A percentile compares a stretch with the other conserved stretches of the same genome.
Conservation (phyloP, 805 yeast species). For the Candida pini region DNA sequence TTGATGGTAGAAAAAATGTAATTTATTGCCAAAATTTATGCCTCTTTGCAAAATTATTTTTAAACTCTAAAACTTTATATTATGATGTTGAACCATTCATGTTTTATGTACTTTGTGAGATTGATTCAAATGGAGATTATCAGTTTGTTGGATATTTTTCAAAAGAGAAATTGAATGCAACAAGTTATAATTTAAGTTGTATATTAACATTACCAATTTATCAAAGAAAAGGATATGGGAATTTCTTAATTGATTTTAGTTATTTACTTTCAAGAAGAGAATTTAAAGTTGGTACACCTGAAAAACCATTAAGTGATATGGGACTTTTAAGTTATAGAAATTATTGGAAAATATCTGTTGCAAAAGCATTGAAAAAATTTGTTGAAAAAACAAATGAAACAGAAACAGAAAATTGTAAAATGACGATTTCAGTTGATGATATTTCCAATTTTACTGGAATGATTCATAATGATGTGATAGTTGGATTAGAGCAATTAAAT, state of each 20-base stretch:
- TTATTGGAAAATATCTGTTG: conserved; percentile 73
- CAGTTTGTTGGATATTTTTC: conserved; percentile 94
- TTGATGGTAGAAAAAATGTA: conserved; percentile 83
- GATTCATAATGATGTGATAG: conserved; percentile 79
- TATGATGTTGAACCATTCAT: conserved; percentile 95
- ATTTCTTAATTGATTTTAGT: conserved; percentile 81
- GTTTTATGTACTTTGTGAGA: conserved; percentile 78
- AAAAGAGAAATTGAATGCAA: conserved; percentile 71
- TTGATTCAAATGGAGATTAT: conserved; percentile 42
- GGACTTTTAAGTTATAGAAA: conserved; percentile 82
- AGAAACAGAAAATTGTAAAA: conserved; percentile 1
- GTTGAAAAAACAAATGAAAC: neutral
- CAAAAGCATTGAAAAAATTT: conserved; percentile 37
- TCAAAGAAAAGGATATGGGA: conserved; percentile 88
- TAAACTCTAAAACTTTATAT: conserved; percentile 86
- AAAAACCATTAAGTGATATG: conserved; percentile 83
- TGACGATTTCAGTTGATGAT: conserved; percentile 47
- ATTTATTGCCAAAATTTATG: conserved; percentile 87
- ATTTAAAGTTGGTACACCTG: conserved; percentile 85
- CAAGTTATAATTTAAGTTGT: conserved; percentile 83
- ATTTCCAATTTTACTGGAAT: conserved; percentile 74
- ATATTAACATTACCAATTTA: conserved; percentile 83
- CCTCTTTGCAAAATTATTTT: conserved; percentile 78
- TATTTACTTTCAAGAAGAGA: conserved; percentile 74
- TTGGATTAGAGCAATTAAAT: conserved; percentile 74